These are phyloP conservation scores for Priceomyces carsonii DNA, from an alignment of 805 yeast species.

Conservation along the genomic window DNA sequence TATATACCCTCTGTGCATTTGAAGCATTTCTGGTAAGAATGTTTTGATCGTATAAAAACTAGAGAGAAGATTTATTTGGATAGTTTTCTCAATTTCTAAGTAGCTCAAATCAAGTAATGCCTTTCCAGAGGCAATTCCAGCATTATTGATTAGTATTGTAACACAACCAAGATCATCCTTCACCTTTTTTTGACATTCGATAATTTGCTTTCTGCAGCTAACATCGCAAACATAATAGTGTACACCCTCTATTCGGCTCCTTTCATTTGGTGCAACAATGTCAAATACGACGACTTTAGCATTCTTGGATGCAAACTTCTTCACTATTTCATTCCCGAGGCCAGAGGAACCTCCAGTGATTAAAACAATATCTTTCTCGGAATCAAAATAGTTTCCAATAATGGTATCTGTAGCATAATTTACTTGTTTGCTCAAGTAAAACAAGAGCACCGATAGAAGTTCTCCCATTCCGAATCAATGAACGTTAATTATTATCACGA, in stretches of 20 bases:
- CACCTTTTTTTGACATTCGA: conserved; percentile 40
- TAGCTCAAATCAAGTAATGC: conserved; percentile 53
- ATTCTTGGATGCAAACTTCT: conserved; percentile 40
- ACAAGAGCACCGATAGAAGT: no score
- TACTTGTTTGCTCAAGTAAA: conserved; percentile 17
- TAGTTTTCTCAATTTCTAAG: conserved; percentile 59
- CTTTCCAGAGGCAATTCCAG: conserved; percentile 70
- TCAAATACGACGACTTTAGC: conserved; percentile 70
- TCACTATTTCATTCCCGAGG: conserved; percentile 66
- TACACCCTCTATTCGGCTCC: conserved; percentile 39
- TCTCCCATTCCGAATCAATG: no score
- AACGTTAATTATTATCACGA: no score
- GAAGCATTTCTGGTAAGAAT: conserved; percentile 74
- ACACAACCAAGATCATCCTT: conserved; percentile 54
- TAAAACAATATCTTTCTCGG: conserved; percentile 59
- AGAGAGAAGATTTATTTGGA: conserved; percentile 70
- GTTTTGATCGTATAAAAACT: conserved; percentile 68
- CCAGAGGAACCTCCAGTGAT: conserved; percentile 88
- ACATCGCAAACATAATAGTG: conserved; percentile 72
- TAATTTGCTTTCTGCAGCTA: conserved; percentile 48
- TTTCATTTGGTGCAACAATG: conserved; percentile 40
- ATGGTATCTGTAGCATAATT: conserved; percentile 35
- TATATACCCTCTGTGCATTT: conserved; percentile 64
- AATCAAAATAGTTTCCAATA: conserved; percentile 55
- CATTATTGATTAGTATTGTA: conserved; percentile 79